phyloP scores from a whole-genome alignment of 2,329 filamentous ascomycete genomes.

The Sordariomycetes sp. region DNA sequence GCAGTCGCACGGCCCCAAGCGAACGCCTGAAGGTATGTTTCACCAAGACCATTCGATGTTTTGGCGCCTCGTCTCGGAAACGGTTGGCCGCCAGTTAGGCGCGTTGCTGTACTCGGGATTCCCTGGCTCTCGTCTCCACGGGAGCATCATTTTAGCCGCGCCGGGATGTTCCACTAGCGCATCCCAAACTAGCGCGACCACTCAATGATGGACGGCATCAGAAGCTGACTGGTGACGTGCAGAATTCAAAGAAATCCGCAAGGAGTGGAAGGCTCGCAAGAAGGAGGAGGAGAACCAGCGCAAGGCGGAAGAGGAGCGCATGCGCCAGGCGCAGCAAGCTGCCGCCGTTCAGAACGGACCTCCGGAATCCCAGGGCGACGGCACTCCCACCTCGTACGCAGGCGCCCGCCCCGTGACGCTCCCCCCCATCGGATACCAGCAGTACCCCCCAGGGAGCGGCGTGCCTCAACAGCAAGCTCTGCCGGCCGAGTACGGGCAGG shows the following conservation, averaged over 20 bases:
- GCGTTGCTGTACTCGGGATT: no score
- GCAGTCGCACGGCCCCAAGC: slow-evolving; percentile 92
- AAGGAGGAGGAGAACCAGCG: slow-evolving; percentile 93
- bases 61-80: neutral
- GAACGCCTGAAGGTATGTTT: slow-evolving; percentile 83
- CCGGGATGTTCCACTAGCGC: no score
- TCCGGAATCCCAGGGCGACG: slow-evolving; percentile 34
- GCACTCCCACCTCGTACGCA: slow-evolving; percentile 35
- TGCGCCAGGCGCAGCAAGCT: slow-evolving; percentile 32
- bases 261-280: slow-evolving; percentile 98
- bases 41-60: no score
- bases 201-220: no score
- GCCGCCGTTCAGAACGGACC: slow-evolving; percentile 45
- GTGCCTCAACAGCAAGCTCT: slow-evolving; percentile 40
- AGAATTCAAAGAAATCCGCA: slow-evolving; percentile 99
- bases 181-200: no score
- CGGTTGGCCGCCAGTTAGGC: no score
- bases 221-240: slow-evolving; percentile 9
- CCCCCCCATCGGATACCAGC: slow-evolving; percentile 68
- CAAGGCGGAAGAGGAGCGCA: slow-evolving; percentile 85
- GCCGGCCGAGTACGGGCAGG: slow-evolving; percentile 46
- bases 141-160: no score
- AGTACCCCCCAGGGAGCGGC: slow-evolving; percentile 51
- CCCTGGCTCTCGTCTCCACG: no score
- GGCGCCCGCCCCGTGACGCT: slow-evolving; percentile 54